These are phyloP conservation scores for Lichenothelia convexa DNA, from an alignment of 495 filamentous ascomycete genomes.

Conservation along the genomic window DNA sequence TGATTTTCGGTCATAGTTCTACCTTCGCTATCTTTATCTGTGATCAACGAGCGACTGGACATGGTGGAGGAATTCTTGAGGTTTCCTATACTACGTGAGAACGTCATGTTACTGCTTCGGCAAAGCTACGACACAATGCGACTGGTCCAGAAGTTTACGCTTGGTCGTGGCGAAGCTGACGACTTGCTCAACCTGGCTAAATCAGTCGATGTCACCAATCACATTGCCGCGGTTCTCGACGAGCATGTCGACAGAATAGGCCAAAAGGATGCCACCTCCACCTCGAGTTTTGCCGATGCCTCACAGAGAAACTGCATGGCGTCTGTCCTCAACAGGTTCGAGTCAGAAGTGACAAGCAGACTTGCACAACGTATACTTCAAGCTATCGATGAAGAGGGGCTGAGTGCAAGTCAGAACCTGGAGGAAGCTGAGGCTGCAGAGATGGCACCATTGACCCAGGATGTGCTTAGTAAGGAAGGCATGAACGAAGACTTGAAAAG, in stretches of 20 bases:
- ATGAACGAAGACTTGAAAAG: slow-evolving; percentile 28
- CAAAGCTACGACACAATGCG: slow-evolving; percentile 73
- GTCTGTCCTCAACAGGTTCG: slow-evolving; percentile 39
- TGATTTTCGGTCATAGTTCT: slow-evolving; percentile 29
- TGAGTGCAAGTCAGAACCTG: slow-evolving; percentile 57
- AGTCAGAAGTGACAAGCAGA: slow-evolving; percentile 44
- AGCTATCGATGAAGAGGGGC: slow-evolving; percentile 84
- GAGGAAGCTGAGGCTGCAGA: slow-evolving; percentile 51
- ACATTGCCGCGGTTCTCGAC: slow-evolving; percentile 37
- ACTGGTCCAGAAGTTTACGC: slow-evolving; percentile 78
- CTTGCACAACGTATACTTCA: slow-evolving; percentile 53
- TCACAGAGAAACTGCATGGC: slow-evolving; percentile 19
- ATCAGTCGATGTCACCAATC: slow-evolving; percentile 61
- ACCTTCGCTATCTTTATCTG: slow-evolving; percentile 63
- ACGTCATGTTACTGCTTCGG: slow-evolving; percentile 46
- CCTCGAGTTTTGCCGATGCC: neutral
- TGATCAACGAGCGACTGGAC: slow-evolving; percentile 67
- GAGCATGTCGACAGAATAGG: slow-evolving; percentile 9
- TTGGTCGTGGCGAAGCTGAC: slow-evolving; percentile 85
- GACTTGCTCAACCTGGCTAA: slow-evolving; percentile 67
- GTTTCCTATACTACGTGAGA: slow-evolving; percentile 43
- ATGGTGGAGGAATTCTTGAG: slow-evolving; percentile 58
- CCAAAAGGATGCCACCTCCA: neutral
- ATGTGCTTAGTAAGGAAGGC: slow-evolving; percentile 42
- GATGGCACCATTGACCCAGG: slow-evolving; percentile 48